Base-by-base conservation (phyloP, 2,329 filamentous ascomycete genomes). In the Cylindrodendrum hubeiense region DNA sequence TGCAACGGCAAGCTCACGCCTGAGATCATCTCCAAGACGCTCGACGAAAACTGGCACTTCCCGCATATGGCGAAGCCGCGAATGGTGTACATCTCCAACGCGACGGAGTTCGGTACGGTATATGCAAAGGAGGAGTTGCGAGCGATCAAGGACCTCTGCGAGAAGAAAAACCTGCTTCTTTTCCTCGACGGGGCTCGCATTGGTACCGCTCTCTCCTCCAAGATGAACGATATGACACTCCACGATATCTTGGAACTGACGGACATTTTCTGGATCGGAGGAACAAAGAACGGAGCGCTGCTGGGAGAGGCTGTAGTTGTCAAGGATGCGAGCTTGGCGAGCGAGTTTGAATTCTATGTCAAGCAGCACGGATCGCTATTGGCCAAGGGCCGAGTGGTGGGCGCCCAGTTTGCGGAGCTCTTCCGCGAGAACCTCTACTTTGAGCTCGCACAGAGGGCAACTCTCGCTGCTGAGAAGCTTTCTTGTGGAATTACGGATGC, bases 231-330 rank as follows among this genome's bases (percentile, higher is more conserved):
- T 60, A 71, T 86, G 73, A 80, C 78, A 0, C 75, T 84, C 5
- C 67, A 69, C 0, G 84, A 86, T 57, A 73, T 86, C 6, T 71
- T 84, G 2, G 80, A 84, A 5, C 68, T 85, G 43, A 84, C 82
- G 0, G 84, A 86, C 59, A 83, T 86, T 21, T 86, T 86, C 75
- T 86, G 84, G 84, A 85, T 86, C 39, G 84, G 84, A 3, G 84
- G 84, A 0, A 86, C 84, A 5, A 86, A 86, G 67, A 84, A 84
- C 66, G 84, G 84, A 1, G 83, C 84, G 0, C 68, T 86, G 4
- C 77, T 86, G 4, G 84, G 84, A 2, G 84, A 86, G 63, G 84
- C 84, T 2, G 81, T 86, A 7, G 79, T 86, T 0, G 81, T 86
- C 26, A 84, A 84, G 53, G 76, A 83, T 28, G 46, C 71, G 0